Base-by-base conservation (phyloP, 805 yeast species). In the Ogataea zsoltii region DNA sequence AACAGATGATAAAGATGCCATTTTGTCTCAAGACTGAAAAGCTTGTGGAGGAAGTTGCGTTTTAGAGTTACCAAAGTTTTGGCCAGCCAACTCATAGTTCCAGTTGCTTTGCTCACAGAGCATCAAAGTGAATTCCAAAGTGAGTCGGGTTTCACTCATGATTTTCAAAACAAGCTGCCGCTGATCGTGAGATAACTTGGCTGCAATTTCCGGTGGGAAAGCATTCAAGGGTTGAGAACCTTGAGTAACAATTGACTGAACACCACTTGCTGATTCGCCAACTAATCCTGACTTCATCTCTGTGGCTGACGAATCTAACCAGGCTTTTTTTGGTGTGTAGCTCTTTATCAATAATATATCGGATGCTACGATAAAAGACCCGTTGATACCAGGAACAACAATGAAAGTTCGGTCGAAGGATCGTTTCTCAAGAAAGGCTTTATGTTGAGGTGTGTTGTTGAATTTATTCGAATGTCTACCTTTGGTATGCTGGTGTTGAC, bases 91-190 rank as follows among this genome's bases (percentile, higher is more conserved):
- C 21, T 79, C 81, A 55, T 80, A 83, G 63, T 87, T 85, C 91
- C 95, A 91, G 44, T 79, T 76, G 58, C 96, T 88, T 64, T 90
- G 96, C 62, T 89, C 90, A 46, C 90, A 84, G 32, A 94, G 75
- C 86, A 91, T 79, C 21, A 82, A 68, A 0, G 92, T 87, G 63
- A 82, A 91, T 56, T 87, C 86, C n/a, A 86, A 71, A 54, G 78
- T 90, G 54, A 91, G 71, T 39, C 82, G 80, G 0, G 97, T 91
- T 51, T 85, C 88, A 21, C 75, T 63, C 67, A 85, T 79, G 18
- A 92, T 67, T 57, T 77, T 83, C 17, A 77, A 74, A 14, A 88
- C 73, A 4, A 88, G 64, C 45, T 82, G 83, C 51, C 83, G 80
- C 61, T 86, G 95, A 6, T 66, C 62, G 0, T 75, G 72, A 31